Evolutionary conservation across 163 green algal species (phyloP).

Genomic region (Volvox carteri): DNA sequence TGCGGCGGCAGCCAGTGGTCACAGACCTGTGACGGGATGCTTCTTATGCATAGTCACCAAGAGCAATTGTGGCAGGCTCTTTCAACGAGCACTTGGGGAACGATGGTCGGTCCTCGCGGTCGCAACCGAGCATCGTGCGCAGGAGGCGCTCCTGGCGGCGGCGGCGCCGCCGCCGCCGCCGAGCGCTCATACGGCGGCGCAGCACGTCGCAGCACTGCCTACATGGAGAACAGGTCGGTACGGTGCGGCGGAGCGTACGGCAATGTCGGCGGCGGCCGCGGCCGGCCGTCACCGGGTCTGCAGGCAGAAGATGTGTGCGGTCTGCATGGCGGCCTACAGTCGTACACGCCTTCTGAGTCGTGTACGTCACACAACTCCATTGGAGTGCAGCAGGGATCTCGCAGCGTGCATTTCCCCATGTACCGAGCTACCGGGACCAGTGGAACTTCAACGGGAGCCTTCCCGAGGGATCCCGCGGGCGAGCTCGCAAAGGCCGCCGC

Average conservation of each 20-base stretch:
- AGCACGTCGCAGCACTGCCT: not conserved
- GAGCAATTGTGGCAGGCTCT: conserved; percentile 13
- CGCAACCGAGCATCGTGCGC: not conserved
- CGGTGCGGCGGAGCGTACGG: not conserved
- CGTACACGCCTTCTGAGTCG: not conserved
- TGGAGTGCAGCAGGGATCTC: not conserved
- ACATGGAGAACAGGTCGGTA: conserved; percentile 1
- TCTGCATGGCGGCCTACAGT: no score
- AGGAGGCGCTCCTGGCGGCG: not conserved
- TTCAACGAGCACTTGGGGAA: conserved; percentile 19
- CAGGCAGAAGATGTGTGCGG: no score
- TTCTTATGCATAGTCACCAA: not conserved
- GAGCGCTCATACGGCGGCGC: not conserved
- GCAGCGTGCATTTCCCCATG: conserved; percentile 25
- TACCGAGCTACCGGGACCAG: not conserved
- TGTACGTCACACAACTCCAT: not conserved
- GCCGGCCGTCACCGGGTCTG: no score
- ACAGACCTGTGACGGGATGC: not conserved
- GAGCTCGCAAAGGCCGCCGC: not conserved
- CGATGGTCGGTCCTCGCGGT: not conserved
- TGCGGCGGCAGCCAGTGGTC: not conserved
- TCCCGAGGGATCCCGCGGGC: not conserved
- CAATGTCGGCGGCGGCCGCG: not conserved
- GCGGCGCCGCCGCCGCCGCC: not conserved
- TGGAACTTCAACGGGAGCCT: not conserved